A percentile compares a stretch with the other conserved stretches of the same genome.
Conservation (phyloP, 2,329 filamentous ascomycete species). For the Paecilomyces variotii region DNA sequence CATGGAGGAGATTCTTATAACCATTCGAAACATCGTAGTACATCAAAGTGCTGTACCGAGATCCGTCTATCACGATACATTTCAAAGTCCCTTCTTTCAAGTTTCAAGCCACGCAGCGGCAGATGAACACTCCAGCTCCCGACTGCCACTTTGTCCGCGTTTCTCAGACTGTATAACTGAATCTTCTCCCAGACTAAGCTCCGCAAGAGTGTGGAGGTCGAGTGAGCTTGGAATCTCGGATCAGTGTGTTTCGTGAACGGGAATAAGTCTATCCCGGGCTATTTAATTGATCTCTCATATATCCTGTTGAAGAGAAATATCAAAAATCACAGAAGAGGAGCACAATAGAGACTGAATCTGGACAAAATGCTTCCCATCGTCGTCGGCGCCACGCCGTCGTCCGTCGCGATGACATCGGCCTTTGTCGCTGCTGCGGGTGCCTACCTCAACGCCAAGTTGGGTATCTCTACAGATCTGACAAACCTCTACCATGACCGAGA, state of each 20-base stretch:
- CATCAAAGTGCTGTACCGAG: background rate
- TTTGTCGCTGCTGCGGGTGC: constrained; percentile 27
- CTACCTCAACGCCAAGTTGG: constrained; percentile 38
- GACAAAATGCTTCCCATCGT: background rate
- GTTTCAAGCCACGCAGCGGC: background rate
- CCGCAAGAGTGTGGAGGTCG: background rate
- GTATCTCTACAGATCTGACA: constrained; percentile 32
- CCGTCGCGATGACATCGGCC: constrained; percentile 27
- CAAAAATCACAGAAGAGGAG: background rate
- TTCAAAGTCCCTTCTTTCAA: background rate
- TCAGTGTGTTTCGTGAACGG: background rate
- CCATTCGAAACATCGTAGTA: background rate
- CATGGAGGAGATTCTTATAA: background rate
- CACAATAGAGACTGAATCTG: background rate
- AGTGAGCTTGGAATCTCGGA: background rate
- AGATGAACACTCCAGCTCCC: background rate
- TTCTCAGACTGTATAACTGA: background rate
- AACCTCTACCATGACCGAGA: constrained; percentile 25
- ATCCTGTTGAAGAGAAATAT: background rate
- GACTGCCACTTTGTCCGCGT: background rate
- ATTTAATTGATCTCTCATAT: background rate
- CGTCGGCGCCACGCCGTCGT: constrained; percentile 4
- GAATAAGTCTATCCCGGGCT: background rate
- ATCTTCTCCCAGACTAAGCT: background rate
- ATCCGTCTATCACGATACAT: background rate